phyloP scores from a whole-genome alignment of 345 rosid species.

The Sapria himalayana region DNA sequence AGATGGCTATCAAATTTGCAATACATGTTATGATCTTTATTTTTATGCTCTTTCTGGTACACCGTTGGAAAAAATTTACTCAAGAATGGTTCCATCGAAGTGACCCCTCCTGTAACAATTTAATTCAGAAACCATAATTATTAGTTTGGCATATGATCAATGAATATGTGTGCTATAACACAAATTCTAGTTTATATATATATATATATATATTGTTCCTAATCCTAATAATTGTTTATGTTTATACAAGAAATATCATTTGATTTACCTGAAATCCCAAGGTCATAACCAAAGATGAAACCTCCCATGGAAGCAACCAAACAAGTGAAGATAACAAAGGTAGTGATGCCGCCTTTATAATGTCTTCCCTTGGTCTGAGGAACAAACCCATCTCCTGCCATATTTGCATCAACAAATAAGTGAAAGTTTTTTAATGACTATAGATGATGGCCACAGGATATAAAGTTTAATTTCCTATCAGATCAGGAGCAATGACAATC shows the following conservation, averaged over 20 bases:
- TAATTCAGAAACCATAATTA: background rate
- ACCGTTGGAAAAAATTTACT: slow-evolving; percentile 42
- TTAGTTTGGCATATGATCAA: background rate
- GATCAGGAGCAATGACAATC: no score
- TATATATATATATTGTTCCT: no score
- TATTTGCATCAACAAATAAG: slow-evolving; percentile 9
- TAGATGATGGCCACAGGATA: no score
- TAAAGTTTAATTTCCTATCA: no score
- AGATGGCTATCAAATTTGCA: slow-evolving; percentile 56
- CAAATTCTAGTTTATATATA: no score
- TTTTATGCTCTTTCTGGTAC: slow-evolving; percentile 11
- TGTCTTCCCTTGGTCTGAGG: slow-evolving; percentile 11
- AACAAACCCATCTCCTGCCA: slow-evolving; percentile 42
- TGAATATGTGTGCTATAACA: no score
- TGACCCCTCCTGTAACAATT: slow-evolving; percentile 42
- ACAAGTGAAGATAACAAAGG: slow-evolving; percentile 39
- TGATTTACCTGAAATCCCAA: slow-evolving; percentile 49
- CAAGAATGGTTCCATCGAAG: slow-evolving; percentile 53
- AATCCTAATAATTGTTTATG: no score
- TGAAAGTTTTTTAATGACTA: background rate
- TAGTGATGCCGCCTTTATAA: slow-evolving; percentile 37
- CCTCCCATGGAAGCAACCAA: slow-evolving; percentile 72
- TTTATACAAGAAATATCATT: background rate
- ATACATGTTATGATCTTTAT: slow-evolving; percentile 18
- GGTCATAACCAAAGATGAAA: slow-evolving; percentile 66